Base-by-base conservation (phyloP, 306 rosid species). In the Oxytropis ochrocephala region DNA sequence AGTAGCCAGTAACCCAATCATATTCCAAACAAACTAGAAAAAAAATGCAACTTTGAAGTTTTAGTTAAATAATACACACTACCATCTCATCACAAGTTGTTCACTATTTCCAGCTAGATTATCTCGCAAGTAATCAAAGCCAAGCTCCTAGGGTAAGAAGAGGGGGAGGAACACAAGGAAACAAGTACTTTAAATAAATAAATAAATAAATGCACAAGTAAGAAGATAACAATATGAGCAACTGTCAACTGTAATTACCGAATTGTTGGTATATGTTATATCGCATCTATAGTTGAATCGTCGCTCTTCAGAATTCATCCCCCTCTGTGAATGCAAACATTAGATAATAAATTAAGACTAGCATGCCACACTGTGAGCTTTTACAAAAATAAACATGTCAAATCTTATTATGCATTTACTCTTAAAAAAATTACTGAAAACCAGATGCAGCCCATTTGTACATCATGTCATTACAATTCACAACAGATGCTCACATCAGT, bases 1-100 rank as follows among this genome's bases (percentile, higher is more conserved):
- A 56, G 63, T 54, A 24, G 43, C 74, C 41, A 53, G 39, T 12
- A 69, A 74, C 24, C 57, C 75, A 49, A 36, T 58, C 60, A 43
- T 7, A 68, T 67, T 60, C 7, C 56, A 19, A 63, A 30, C 60
- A 56, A 56, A 19, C 70, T 36, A 58, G 19, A 13, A 52, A 19
- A 9, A 33, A 52, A 30, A 67, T 68, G 67, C 19, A 64, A 78
- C 58, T 39, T 30, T 46, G 13, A 14, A 60, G 53, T 33, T 67
- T 39, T 50, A 12, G 35, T 44, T 29, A 66, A 55, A 72, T 70
- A 46, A 72, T 69, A 72, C 74, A 66, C 74, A 7, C 30, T 85
- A 94, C 98, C 94, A 94, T 90, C 96, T 86, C 98, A 94, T 90
- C 72, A 94, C 98, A 85, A 90, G 89, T n/a, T 87, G 83, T 69